Conservation (phyloP, 345 rosid genomes). For the Bruguiera gymnorhiza region DNA sequence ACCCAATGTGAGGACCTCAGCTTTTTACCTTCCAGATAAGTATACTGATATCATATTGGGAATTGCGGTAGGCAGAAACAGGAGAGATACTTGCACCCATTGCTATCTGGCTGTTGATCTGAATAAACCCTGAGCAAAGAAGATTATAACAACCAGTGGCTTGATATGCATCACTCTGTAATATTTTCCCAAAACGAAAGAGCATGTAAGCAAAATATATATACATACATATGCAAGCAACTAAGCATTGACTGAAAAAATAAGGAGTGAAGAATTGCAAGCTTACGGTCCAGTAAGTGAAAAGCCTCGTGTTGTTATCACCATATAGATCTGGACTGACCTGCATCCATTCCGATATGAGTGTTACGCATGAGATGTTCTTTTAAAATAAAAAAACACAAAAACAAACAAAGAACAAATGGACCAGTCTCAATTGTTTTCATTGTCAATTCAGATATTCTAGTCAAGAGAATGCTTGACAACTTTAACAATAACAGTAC, state of each 20-base stretch:
- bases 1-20: neutral
- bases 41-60: slow-evolving; percentile 78
- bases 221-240: no score
- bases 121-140: slow-evolving; percentile 85
- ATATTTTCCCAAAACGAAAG: neutral
- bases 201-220: neutral
- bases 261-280: neutral
- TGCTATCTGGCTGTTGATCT: slow-evolving; percentile 75
- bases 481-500: neutral
- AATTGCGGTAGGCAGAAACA: slow-evolving; percentile 48
- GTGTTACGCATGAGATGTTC: no score
- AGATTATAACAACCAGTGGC: slow-evolving; percentile 97
- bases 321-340: slow-evolving; percentile 32
- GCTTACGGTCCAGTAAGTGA: slow-evolving; percentile 40
- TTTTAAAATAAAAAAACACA: no score
- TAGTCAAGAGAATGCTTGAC: neutral
- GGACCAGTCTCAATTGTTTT: neutral
- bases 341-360: slow-evolving; percentile 12
- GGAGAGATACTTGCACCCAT: slow-evolving; percentile 97
- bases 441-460: neutral
- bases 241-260: neutral
- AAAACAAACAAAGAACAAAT: no score
- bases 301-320: slow-evolving; percentile 30
- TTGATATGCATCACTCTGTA: slow-evolving; percentile 88
- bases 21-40: slow-evolving; percentile 85